Base-by-base conservation (phyloP, 495 filamentous ascomycete species). In the Amphirosellinia nigrospora region DNA sequence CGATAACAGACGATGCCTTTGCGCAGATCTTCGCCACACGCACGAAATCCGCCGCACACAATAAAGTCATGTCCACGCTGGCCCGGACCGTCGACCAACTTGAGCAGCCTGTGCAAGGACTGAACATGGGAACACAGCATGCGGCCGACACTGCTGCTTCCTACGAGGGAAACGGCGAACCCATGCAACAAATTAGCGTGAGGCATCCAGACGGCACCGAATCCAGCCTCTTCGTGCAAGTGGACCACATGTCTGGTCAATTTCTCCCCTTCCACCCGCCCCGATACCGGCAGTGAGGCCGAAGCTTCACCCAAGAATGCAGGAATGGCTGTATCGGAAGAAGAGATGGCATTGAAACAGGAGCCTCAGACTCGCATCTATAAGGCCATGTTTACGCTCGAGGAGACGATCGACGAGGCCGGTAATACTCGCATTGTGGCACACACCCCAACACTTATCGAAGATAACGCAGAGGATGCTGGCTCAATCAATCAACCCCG, bases 231-330 rank as follows among this genome's bases (percentile, higher is more conserved):
- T 80, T 82, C 70, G 68, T 84, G 38, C 80, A 82, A 72, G 78
- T 82, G 36, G 78, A 84, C 72, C 68, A 83, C 71, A 79, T 87
- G 75, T 83, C 83, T 11, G 82, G 81, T 66, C 86, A 89, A 67
- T 93, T 92, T 72, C 84, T 86, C 32, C 94, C 94, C 19, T 97
- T 94, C 81, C 82, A 87, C 66, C 89, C 92, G 16, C 94, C 94
- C 93, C 93, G 30, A 78, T 91, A 2, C 94, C 94, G 83, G 85
- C 46, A 76, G 74, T 50, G 79, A 64, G 46, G 46, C 48, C 8
- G 45, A 64, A 38, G 45, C 66, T 39, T 50, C 66, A 11, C 45
- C 36, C 19, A 77, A 75, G 36, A 77, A 77, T n/a, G 72, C 75
- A 23, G 79, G 77, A 56, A 74, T 74, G 41, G 72, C 76, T 11